phyloP scores from a whole-genome alignment of 1,284 basidiomycete genomes.

The Microbotryum violaceum region DNA sequence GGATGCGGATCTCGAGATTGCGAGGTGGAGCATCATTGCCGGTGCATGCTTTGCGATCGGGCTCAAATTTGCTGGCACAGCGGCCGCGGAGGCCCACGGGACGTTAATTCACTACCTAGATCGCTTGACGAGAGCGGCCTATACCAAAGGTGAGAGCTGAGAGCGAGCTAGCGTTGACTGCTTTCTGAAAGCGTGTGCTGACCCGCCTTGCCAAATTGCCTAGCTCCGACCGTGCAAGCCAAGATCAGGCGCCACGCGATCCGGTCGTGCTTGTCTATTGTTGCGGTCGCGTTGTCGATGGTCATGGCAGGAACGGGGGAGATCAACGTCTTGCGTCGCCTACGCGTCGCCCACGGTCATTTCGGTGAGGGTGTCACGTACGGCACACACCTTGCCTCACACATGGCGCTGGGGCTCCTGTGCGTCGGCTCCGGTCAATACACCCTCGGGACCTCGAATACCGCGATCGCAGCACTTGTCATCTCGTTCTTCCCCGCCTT shows the following conservation, averaged over 20 bases:
- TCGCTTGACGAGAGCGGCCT: conserved; percentile 51
- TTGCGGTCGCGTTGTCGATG: conserved; percentile 75
- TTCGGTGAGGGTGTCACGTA: conserved; percentile 71
- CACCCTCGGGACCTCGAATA: conserved; percentile 84
- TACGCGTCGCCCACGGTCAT: conserved; percentile 86
- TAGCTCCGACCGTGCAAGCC: conserved; percentile 70
- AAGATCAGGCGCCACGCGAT: conserved; percentile 76
- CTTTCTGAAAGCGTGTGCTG: not conserved
- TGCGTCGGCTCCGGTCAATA: conserved; percentile 91
- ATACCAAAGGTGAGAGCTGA: conserved; percentile 38
- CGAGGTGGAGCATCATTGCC: conserved; percentile 79
- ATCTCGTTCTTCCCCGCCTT: conserved; percentile 87
- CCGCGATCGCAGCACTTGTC: conserved; percentile 81
- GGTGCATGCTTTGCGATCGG: conserved; percentile 87
- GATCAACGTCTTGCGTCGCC: conserved; percentile 75
- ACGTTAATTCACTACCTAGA: conserved; percentile 75
- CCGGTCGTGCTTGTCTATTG: conserved; percentile 78
- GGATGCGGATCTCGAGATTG: conserved; percentile 45
- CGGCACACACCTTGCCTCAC: conserved; percentile 81
- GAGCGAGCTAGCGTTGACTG: not conserved
- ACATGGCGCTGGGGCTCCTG: conserved; percentile 83
- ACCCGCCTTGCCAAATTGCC: not conserved
- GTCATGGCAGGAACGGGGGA: conserved; percentile 97
- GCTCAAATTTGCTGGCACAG: conserved; percentile 88
- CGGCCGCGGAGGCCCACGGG: conserved; percentile 73